Evolutionary conservation across 2,329 filamentous ascomycete genomes (phyloP), one percentile per base, ranked within the genome.

Genomic region (Kalmusia sp.): DNA sequence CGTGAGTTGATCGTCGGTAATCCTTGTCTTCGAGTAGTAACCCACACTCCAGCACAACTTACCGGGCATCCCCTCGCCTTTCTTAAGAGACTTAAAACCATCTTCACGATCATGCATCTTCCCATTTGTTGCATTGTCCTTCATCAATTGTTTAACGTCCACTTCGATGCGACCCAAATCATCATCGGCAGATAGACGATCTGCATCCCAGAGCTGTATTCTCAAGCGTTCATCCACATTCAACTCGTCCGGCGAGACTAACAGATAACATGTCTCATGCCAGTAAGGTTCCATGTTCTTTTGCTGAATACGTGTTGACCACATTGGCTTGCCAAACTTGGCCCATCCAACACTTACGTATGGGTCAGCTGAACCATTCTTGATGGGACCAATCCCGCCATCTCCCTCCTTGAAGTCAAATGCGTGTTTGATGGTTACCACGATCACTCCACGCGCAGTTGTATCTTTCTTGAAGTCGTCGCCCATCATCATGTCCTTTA

Each of bases 401-500:
- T 92, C 89, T 2, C 87, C 88, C 68, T 87, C 82, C 65, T 89
- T 91, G 76, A 92, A 91, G 30, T 85, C 87, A 35, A 82, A 84
- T 0, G 88, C 89, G 21, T 82, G 79, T 64, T 87, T 86, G 68
- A 92, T 87, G 37, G 82, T 82, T 8, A 91, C 80, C 58, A 88
- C 80, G 1, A 92, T 68, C 1, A 91, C 81, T 15, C 89, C 89
- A 27, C 84, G 80, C 2, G 85, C 80, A 25, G 76, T 74, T 0
- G 88, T 90, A 57, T 92, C 88, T 67, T 91, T 91, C 72, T 91
- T 92, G 77, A 89, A 91, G 63, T 92, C 89, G 52, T 91, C 88
- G 3, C 89, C 89, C 6, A 89, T 82, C 11, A 92, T 81, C 86
- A 91, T 91, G 54, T 90, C 87, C 68, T 91, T 90, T 28, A 92